Evolutionary conservation across 495 filamentous ascomycete species (phyloP).

Genomic region (Talaromyces adpressus): DNA sequence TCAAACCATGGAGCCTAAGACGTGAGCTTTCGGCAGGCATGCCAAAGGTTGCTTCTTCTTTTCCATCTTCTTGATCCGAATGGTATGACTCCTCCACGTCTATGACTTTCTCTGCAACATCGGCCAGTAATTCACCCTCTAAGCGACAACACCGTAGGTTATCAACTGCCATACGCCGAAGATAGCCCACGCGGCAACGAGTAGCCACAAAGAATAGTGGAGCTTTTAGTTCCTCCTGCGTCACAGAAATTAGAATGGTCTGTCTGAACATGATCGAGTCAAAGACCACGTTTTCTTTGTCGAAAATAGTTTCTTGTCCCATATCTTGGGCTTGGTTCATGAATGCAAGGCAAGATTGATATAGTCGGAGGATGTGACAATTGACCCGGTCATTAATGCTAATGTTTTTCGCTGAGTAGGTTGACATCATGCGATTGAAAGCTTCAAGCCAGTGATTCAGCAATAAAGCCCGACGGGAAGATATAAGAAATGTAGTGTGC

Average conservation of each 20-base stretch:
- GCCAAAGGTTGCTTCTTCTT: not conserved
- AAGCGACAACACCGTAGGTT: not conserved
- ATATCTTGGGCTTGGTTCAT: not conserved
- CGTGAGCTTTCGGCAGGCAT: not conserved
- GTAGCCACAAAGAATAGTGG: slow-evolving; percentile 5
- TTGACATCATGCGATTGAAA: slow-evolving; percentile 3
- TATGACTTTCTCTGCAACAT: not conserved
- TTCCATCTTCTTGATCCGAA: not conserved
- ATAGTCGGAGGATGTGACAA: slow-evolving; percentile 4
- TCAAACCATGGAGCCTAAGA: not conserved
- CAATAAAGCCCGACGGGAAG: not conserved
- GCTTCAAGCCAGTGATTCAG: slow-evolving; percentile 6
- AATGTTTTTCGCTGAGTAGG: not conserved
- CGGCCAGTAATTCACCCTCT: not conserved
- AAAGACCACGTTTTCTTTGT: not conserved
- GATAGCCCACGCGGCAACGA: not conserved
- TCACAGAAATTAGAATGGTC: not conserved
- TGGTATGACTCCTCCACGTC: not conserved
- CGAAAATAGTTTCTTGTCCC: slow-evolving; percentile 4
- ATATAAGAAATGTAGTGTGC: not conserved
- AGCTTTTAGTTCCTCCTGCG: not conserved
- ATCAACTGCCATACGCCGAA: not conserved
- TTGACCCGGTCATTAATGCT: not conserved
- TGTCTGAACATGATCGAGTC: slow-evolving; percentile 3
- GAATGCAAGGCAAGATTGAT: slow-evolving; percentile 1